These are phyloP conservation scores for Articulospora tetracladia DNA, from an alignment of 495 filamentous ascomycete genomes.

Conservation along the genomic window DNA sequence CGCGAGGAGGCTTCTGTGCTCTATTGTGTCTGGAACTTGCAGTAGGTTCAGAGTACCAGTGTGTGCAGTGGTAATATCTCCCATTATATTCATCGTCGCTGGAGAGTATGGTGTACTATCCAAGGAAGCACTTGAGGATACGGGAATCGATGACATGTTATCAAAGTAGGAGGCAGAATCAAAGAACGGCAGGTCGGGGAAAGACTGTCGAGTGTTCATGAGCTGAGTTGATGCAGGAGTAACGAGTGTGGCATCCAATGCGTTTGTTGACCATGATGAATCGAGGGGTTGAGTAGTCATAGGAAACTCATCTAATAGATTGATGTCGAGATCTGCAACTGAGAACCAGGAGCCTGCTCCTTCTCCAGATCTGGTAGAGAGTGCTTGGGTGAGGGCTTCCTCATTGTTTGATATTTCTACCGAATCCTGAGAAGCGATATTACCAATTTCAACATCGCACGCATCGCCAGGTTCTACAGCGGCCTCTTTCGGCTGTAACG, in stretches of 20 bases:
- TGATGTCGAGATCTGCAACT: no score
- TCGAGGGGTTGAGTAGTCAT: no score
- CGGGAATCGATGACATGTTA: not conserved
- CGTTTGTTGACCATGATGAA: no score
- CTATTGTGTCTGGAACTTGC: not conserved
- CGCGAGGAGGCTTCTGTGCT: not conserved
- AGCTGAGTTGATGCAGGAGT: no score
- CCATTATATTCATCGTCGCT: not conserved
- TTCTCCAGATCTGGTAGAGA: no score
- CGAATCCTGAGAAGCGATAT: no score
- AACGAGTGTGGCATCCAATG: no score
- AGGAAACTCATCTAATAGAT: no score
- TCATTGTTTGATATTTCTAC: no score
- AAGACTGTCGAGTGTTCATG: no score
- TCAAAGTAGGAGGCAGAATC: not conserved
- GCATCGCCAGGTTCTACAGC: not conserved
- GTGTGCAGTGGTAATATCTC: not conserved
- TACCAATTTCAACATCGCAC: not conserved
- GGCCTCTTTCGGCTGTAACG: not conserved
- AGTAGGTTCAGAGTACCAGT: not conserved
- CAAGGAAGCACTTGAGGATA: not conserved
- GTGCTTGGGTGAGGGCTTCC: no score
- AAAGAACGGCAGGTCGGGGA: not conserved
- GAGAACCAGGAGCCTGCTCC: no score
- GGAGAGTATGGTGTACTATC: not conserved